Base-by-base conservation (phyloP, 2,329 filamentous ascomycete genomes). In the Lachnellula suecica region DNA sequence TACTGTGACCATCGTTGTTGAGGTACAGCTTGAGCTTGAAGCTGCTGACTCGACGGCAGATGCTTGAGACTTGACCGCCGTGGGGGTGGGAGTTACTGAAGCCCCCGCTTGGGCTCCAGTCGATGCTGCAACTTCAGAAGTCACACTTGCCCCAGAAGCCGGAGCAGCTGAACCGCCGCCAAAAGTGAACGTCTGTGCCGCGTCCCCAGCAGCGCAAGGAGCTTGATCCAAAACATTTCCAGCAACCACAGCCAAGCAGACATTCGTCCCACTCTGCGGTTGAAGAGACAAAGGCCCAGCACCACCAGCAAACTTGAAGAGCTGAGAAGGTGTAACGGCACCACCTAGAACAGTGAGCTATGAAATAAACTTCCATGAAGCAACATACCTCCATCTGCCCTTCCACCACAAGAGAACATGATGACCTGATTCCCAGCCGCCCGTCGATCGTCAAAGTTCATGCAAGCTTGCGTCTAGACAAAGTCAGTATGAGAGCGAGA, bases 321-420 rank as follows among this genome's bases (percentile, higher is more conserved):
- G 67, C 63, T 82, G 79, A 0, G 79, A 82, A 47, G 73, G 67
- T 6, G 78, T 76, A 2, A 79, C 76, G 4, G 65, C 57, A 13
- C 79, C 79, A 19, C 73, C 71, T 72, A 49, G 15, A 4, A 47
- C 4, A 52, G 15, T 57, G 56, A 53, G 59, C 31, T 13, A 41
- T n/a, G 29, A 13, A 13, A 15, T 10, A 9, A 9, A 6, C n/a
- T 15, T 5, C 5, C 19, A 11, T n/a, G 25, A 48, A 17, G 46
- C 6, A 4, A 63, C 67, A 51, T 57, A 72, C 71, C 67, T 41
- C 80, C 80, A 53, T 79, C 81, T 19, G 79, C 79, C 35, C 79
- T 72, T 15, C 80, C 80, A 46, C 80, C 81, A 55, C 81, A 84
- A 10, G 80, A 82, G 59, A 83, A 84, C 38, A 84, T 72, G 40